A percentile compares a stretch with the other conserved stretches of the same genome.
phyloP scores from a whole-genome alignment of 2,329 filamentous ascomycete species.

The Leptodontidium sp. region DNA sequence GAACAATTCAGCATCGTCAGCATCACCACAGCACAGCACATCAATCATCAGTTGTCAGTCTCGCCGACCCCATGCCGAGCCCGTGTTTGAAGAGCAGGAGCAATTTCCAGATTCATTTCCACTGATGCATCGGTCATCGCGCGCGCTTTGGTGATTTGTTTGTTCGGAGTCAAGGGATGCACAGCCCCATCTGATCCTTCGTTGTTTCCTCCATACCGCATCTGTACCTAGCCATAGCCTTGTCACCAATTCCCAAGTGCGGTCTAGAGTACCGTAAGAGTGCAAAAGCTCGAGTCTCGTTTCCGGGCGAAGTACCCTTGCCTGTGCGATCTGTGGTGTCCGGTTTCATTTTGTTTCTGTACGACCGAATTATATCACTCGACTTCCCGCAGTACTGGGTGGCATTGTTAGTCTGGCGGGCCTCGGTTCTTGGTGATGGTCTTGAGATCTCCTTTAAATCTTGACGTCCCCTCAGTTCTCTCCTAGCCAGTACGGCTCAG shows the following conservation, averaged over 20 bases:
- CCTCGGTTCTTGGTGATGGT: constrained; percentile 16
- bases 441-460: constrained; percentile 16
- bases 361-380: constrained; percentile 2
- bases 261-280: background rate
- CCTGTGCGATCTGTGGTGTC: constrained; percentile 10
- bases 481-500: constrained; percentile 23
- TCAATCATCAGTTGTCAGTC: constrained; percentile 12
- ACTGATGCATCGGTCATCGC: constrained; percentile 23
- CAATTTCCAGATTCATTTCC: constrained; percentile 19
- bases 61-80: constrained; percentile 16
- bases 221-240: constrained; percentile 18
- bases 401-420: constrained; percentile 9
- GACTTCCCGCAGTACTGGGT: constrained; percentile 24
- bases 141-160: constrained; percentile 27
- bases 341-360: constrained; percentile 26
- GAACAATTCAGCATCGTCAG: background rate
- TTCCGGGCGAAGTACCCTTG: constrained; percentile 19
- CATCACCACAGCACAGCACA: background rate
- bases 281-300: constrained; percentile 12
- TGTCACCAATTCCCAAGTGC: constrained; percentile 1
- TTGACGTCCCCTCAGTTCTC: constrained; percentile 16
- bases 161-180: constrained; percentile 22
- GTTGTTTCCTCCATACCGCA: constrained; percentile 8
- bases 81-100: constrained; percentile 18
- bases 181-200: constrained; percentile 36